phyloP scores from a whole-genome alignment of 2,329 filamentous ascomycete genomes.

The Arthroderma uncinatum region DNA sequence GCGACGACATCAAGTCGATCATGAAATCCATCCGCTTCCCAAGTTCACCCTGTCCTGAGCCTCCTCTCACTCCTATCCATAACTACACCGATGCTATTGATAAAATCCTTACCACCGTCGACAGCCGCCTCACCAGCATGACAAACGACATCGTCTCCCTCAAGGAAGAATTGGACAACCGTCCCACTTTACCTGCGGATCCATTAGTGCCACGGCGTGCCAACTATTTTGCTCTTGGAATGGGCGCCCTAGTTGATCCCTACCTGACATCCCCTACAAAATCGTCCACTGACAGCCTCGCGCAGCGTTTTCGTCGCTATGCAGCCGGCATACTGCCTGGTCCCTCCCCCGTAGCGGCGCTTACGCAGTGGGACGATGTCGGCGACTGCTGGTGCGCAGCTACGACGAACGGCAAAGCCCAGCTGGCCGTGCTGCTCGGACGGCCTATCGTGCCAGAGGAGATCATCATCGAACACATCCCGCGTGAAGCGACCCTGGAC shows the following conservation, averaged over 20 bases:
- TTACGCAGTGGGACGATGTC: conserved; percentile 61
- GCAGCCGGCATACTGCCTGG: conserved; percentile 14
- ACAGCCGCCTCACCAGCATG: conserved; percentile 13
- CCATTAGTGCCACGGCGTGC: conserved; percentile 34
- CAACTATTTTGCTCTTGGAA: conserved; percentile 61
- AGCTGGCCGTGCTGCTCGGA: conserved; percentile 31
- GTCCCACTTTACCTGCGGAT: conserved; percentile 12
- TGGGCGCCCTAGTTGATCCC: conserved; percentile 56
- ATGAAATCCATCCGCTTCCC: conserved; percentile 13
- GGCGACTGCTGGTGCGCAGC: conserved; percentile 80
- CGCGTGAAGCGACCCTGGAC: conserved; percentile 49
- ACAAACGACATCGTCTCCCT: conserved; percentile 12
- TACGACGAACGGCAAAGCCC: conserved; percentile 33
- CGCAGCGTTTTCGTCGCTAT: conserved; percentile 17
- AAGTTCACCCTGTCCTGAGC: not conserved
- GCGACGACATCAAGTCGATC: conserved; percentile 12
- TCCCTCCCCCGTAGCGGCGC: conserved; percentile 43
- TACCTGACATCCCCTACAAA: conserved; percentile 49
- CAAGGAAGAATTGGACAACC: conserved; percentile 13
- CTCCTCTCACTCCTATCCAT: not conserved
- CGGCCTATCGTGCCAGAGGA: conserved; percentile 53
- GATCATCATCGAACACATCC: conserved; percentile 62
- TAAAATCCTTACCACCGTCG: conserved; percentile 12
- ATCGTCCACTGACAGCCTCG: conserved; percentile 20
- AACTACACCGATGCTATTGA: conserved; percentile 13